phyloP scores from a whole-genome alignment of 257 asterid genomes.

The Solanum bukasovii region DNA sequence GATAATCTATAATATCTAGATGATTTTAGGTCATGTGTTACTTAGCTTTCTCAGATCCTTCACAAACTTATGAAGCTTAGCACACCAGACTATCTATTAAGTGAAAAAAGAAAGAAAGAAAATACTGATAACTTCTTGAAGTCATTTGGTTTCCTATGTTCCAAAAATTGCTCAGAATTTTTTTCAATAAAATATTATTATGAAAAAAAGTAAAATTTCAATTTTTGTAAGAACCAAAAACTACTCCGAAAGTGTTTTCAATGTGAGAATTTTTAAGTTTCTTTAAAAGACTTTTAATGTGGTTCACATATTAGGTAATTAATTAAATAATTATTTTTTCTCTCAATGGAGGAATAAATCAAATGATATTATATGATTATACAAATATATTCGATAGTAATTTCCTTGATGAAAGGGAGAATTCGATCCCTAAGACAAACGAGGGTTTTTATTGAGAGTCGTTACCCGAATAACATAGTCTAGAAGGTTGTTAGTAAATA shows the following conservation, averaged over 20 bases:
- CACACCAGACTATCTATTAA: too few species aligned
- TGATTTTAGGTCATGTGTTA: too few species aligned
- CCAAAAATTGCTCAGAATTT: background rate
- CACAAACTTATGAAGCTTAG: background rate
- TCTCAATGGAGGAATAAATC: background rate
- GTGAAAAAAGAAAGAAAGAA: background rate
- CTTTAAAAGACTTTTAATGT: background rate
- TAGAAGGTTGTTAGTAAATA: too few species aligned
- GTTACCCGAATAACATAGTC: too few species aligned
- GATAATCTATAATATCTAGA: background rate
- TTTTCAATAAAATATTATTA: background rate
- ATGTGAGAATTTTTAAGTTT: background rate
- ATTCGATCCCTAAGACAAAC: too few species aligned
- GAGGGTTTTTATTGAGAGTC: too few species aligned
- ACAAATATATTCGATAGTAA: background rate
- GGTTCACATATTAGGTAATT: background rate
- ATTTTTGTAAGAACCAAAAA: background rate
- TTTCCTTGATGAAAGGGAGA: too few species aligned
- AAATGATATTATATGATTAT: background rate
- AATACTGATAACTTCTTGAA: background rate
- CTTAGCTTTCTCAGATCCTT: too few species aligned
- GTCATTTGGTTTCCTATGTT: background rate
- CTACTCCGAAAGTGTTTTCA: background rate
- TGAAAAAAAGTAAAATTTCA: background rate
- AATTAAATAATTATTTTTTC: background rate